Percentiles rank a stretch among this genome's conserved stretches.
phyloP scores from a whole-genome alignment of 208 protist genomes.

The Leishmania guyanensis region DNA sequence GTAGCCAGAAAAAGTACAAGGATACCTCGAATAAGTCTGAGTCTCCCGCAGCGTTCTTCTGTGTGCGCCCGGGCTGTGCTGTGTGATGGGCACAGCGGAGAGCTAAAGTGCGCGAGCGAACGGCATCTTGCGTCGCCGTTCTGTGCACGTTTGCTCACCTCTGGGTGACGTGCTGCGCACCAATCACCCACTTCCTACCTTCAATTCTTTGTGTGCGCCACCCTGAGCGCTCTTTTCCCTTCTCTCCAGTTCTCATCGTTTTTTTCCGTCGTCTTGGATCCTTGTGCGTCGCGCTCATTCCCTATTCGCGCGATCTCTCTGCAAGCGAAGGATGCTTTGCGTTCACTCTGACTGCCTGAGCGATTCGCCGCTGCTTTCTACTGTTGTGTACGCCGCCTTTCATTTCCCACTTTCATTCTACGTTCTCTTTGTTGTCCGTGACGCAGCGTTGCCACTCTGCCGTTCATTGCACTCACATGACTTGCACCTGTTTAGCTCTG shows the following conservation, averaged over 20 bases:
- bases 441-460: background rate
- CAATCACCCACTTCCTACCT: background rate
- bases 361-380: background rate
- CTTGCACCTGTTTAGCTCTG: background rate
- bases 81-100: background rate
- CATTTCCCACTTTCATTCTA: background rate
- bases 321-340: background rate
- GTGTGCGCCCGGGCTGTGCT: background rate
- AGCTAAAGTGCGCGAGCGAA: background rate
- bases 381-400: background rate
- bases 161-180: background rate
- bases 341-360: background rate
- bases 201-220: background rate
- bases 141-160: background rate
- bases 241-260: background rate
- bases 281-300: background rate
- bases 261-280: background rate
- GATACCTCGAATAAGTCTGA: background rate
- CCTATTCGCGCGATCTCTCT: too few relatives aligned
- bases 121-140: background rate
- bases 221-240: background rate
- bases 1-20: background rate
- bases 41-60: background rate
- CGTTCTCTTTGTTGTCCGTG: background rate
- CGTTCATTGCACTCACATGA: background rate